Percentiles rank a stretch among this genome's conserved stretches.
Evolutionary conservation across 2,329 filamentous ascomycete genomes (phyloP).

Genomic region (Calonectria montana): DNA sequence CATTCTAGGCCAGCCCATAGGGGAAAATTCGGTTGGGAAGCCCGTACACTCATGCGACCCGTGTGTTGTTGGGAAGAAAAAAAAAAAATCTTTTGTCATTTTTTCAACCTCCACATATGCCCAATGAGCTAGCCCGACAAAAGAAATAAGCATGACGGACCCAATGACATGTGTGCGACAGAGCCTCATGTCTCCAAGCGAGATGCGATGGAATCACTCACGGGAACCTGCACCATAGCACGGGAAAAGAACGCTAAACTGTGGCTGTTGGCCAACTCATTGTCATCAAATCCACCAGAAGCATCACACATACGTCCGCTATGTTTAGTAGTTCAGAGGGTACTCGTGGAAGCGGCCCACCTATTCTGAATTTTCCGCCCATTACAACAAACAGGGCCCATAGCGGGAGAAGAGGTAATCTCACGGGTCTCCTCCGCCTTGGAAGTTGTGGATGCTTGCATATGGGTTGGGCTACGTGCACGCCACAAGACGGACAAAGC

Average conservation of each 20-base stretch:
- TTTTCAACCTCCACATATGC: too few species aligned
- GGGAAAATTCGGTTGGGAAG: not conserved
- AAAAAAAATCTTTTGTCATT: not conserved
- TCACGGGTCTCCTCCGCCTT: not conserved
- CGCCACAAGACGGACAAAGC: slow-evolving; percentile 4
- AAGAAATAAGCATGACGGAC: not conserved
- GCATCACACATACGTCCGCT: not conserved
- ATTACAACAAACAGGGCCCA: slow-evolving; percentile 1
- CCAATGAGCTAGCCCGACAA: not conserved
- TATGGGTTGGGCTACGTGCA: not conserved
- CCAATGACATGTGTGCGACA: not conserved
- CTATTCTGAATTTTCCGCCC: not conserved
- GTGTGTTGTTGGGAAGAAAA: not conserved
- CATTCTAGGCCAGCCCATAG: too few species aligned
- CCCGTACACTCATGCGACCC: not conserved
- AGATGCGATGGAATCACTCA: not conserved
- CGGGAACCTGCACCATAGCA: not conserved
- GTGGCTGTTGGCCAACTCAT: slow-evolving; percentile 1
- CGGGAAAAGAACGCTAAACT: not conserved
- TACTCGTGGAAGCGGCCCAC: not conserved
- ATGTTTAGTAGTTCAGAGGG: not conserved
- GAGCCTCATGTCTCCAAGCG: not conserved
- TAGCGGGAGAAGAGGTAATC: not conserved
- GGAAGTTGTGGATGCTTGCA: not conserved
- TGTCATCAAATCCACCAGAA: not conserved